Evolutionary conservation across 2,329 filamentous ascomycete species (phyloP).

Genomic region (Lasiodiplodia theobromae): DNA sequence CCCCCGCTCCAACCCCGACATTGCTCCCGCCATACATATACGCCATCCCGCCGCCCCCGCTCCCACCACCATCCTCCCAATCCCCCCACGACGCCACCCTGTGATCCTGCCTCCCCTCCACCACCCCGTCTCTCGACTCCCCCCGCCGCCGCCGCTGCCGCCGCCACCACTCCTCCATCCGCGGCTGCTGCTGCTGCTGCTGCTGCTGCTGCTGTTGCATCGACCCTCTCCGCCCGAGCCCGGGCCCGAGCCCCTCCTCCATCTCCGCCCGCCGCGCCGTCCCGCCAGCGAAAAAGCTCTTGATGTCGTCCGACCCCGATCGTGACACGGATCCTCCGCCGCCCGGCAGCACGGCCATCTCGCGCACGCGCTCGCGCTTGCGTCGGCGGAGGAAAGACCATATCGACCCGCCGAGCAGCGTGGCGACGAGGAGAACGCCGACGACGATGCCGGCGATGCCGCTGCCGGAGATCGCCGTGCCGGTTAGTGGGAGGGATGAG

Average conservation of each 20-base stretch:
- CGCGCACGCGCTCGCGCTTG: not conserved
- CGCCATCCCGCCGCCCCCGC: not conserved
- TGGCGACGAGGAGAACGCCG: not conserved
- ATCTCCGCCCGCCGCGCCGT: not conserved
- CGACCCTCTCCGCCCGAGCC: not conserved
- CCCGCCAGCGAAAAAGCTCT: not conserved
- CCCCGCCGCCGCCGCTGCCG: no score
- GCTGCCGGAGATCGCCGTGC: not conserved
- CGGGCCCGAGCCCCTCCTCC: no score
- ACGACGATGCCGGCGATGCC: constrained; percentile 17
- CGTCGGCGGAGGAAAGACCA: constrained; percentile 5
- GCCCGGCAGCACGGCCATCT: not conserved
- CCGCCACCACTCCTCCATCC: no score
- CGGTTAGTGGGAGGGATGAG: no score
- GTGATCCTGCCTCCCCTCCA: not conserved
- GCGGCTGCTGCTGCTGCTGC: no score
- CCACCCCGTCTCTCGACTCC: not conserved
- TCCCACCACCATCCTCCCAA: not conserved
- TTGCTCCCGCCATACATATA: constrained; percentile 9
- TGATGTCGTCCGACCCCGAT: not conserved
- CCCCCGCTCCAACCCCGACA: constrained; percentile 4
- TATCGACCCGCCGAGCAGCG: not conserved
- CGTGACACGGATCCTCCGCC: no score
- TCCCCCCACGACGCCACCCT: not conserved
- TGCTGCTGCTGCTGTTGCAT: not conserved